phyloP scores from a whole-genome alignment of 176 grass and related monocot species.

The Tillandsia fasciculata region DNA sequence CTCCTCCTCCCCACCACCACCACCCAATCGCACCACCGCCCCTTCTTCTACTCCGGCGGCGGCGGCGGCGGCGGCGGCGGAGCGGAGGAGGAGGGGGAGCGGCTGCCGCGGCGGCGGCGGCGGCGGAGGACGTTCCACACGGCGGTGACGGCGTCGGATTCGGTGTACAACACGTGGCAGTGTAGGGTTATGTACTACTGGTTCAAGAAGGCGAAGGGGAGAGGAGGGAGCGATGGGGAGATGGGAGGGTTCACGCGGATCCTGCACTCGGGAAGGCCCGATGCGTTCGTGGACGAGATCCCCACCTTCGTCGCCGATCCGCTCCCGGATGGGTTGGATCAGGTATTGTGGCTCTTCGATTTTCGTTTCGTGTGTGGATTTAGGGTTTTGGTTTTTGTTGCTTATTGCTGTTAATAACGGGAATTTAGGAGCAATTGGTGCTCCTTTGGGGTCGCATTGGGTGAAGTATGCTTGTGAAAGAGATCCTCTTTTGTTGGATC shows the following conservation, averaged over 20 bases:
- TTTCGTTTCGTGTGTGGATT: not conserved
- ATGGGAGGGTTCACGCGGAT: slow-evolving; percentile 95
- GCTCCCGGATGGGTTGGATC: slow-evolving; percentile 51
- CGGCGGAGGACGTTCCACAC: slow-evolving; percentile 56
- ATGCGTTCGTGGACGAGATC: slow-evolving; percentile 70
- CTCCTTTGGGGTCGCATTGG: too few species aligned
- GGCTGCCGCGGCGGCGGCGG: too few species aligned
- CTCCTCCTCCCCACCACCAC: slow-evolving; percentile 9
- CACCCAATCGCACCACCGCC: slow-evolving; percentile 11
- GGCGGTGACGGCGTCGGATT: slow-evolving; percentile 61
- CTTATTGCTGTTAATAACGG: not conserved
- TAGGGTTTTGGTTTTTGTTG: not conserved
- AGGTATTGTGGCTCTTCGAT: slow-evolving; percentile 29
- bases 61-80: slow-evolving; percentile 13
- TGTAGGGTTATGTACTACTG: slow-evolving; percentile 97
- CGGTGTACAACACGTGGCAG: slow-evolving; percentile 82
- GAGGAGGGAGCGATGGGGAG: slow-evolving; percentile 26
- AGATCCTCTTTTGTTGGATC: too few species aligned
- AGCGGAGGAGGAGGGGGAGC: not conserved
- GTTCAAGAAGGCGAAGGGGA: slow-evolving; percentile 57
- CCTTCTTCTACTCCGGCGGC: slow-evolving; percentile 26
- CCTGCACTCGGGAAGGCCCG: slow-evolving; percentile 66
- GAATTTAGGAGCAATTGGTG: not conserved
- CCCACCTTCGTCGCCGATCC: slow-evolving; percentile 88
- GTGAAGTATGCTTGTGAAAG: too few species aligned